Evolutionary conservation across 805 yeast genomes (phyloP).

Genomic region (Yamadazyma ubonensis): DNA sequence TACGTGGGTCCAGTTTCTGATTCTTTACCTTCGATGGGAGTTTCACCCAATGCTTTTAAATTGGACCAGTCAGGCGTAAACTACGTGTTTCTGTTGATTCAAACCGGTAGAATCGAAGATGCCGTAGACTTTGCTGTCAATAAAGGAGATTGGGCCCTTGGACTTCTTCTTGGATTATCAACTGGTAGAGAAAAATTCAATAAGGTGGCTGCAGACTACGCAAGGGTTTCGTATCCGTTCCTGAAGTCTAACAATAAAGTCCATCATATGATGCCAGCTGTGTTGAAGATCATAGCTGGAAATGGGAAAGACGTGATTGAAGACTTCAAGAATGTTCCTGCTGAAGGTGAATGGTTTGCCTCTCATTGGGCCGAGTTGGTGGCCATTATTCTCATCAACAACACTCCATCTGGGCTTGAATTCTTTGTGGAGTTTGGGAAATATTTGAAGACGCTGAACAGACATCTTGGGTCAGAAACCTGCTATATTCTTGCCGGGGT

Average conservation of each 20-base stretch:
- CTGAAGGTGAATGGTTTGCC: conserved; percentile 49
- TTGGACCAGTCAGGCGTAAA: conserved; percentile 39
- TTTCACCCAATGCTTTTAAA: conserved; percentile 40
- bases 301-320: conserved; percentile 52
- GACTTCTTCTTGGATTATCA: conserved; percentile 67
- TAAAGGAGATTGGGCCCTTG: conserved; percentile 72
- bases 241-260: conserved; percentile 39
- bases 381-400: conserved; percentile 39
- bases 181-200: conserved; percentile 62
- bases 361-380: conserved; percentile 48
- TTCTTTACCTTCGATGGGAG: conserved; percentile 16
- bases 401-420: conserved; percentile 32
- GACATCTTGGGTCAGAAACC: conserved; percentile 40
- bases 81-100: conserved; percentile 39
- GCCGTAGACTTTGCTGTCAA: conserved; percentile 65
- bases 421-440: conserved; percentile 54
- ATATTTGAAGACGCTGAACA: conserved; percentile 35
- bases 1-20: conserved; percentile 20
- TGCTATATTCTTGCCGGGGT: conserved; percentile 48
- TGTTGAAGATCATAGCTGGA: conserved; percentile 66
- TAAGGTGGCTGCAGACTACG: conserved; percentile 56
- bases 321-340: conserved; percentile 43
- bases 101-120: conserved; percentile 61
- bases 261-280: conserved; percentile 48
- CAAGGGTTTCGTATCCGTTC: conserved; percentile 45